Conservation (phyloP, 805 yeast species). For the Metschnikowia drakensbergensis region DNA sequence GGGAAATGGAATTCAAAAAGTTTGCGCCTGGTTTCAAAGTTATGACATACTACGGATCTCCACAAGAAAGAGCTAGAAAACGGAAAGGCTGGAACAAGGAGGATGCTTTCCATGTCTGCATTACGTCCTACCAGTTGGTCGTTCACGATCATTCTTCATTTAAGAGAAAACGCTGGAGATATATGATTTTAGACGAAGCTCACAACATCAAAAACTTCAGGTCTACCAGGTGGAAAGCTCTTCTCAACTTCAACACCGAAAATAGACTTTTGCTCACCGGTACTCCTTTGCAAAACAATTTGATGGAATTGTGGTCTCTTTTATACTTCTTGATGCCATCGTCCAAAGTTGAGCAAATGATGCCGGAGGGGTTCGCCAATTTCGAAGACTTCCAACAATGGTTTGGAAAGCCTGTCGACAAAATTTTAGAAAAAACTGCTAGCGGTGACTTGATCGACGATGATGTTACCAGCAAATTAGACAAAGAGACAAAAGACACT, state of each 20-base stretch:
- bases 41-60: constrained; percentile 92
- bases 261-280: constrained; percentile 88
- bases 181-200: constrained; percentile 97
- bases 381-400: constrained; percentile 94
- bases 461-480: constrained; percentile 43
- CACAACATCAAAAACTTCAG: constrained; percentile 96
- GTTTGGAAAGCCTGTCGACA: constrained; percentile 98
- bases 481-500: constrained; percentile 76
- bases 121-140: constrained; percentile 95
- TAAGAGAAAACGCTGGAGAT: constrained; percentile 89
- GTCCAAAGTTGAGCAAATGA: constrained; percentile 59
- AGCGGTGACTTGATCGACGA: constrained; percentile 49
- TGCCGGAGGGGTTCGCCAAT: constrained; percentile 96
- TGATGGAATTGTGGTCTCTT: constrained; percentile 94
- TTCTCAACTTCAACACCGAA: constrained; percentile 88
- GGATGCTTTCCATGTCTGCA: constrained; percentile 93
- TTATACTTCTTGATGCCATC: constrained; percentile 96
- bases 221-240: constrained; percentile 95
- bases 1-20: constrained; percentile 99
- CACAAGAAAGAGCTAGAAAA: constrained; percentile 92
- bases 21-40: constrained; percentile 98
- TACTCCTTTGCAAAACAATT: constrained; percentile 93
- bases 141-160: constrained; percentile 95
- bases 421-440: constrained; percentile 66
- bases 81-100: constrained; percentile 97